Base-by-base conservation (phyloP, 768 basidiomycete species). In the Kondoa subrosea region DNA sequence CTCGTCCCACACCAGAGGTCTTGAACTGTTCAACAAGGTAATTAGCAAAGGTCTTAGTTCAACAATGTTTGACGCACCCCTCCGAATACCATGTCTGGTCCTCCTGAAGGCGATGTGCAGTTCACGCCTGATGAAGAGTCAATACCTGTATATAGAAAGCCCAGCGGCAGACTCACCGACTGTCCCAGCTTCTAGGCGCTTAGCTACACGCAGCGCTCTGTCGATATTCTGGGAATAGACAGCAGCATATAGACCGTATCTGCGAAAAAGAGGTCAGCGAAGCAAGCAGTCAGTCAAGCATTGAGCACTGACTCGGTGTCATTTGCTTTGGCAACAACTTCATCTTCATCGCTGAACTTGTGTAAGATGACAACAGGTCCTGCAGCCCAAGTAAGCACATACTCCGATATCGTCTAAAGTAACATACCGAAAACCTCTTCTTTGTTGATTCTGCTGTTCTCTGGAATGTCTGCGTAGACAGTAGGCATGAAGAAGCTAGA, bases 381-480 rank as follows among this genome's bases (percentile, higher is more conserved):
- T 31, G 34, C 25, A 50, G 32, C 29, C 31, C n/a, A 17, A 3
- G 21, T 27, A 3, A 50, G 21, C 14, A 21, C 17, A 3, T 17
- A n/a, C 61, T 3, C 27, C 30, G 30, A n/a, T 63, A 59, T 25
- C 25, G 56, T 15, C 56, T n/a, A n/a, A n/a, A 15, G 25, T 15
- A 15, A 59, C 58, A 4, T 59, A 59, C 58, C 61, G 25, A 71
- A 69, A 40, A 69, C 60, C 72, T 77, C 77, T 67, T 78, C 77
- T 57, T 70, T 72, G 71, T 86, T 85, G 68, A 89, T 87, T 76
- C 82, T 84, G 85, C 88, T 88, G 34, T 84, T 81, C 2, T 82
- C 80, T 33, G 76, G 81, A 12, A 81, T 80, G 70, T 87, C 80
- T 12, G 85, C 83, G 78, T 89, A 86, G 74, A 91, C 81, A 15